Base-by-base conservation (phyloP, 495 filamentous ascomycete genomes). In the Aspergillus saccharolyticus region DNA sequence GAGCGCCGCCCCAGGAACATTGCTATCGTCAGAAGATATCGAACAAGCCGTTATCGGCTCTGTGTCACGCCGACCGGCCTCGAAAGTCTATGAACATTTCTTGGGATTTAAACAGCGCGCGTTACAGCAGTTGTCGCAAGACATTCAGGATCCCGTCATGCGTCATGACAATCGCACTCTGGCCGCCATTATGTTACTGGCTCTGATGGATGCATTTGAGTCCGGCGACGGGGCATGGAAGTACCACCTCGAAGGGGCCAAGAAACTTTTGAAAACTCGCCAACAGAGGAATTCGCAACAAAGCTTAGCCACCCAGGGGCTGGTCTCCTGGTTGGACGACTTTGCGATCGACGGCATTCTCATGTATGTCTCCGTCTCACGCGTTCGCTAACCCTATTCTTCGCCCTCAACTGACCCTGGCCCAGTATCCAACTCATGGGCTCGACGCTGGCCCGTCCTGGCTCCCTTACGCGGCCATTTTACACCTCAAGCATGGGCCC, bases 351-450 rank as follows among this genome's bases (percentile, higher is more conserved):
- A 78, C 45, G 70, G 72, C 0, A 76, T 72, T 46, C 64, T 78
- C 44, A 70, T 78, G 72, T 74, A 62, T 64, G 71, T 54, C 21
- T 9, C 16, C 16, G 7, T 45, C 17, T 17, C 7, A 28, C 12
- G 17, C 15, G 24, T 14, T 16, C n/a, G n/a, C n/a, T n/a, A n/a
- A n/a, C n/a, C n/a, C n/a, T 28, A 51, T 52, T 42, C 28, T 20
- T 46, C 21, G 28, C 16, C 14, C 12, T 10, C 7, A n/a, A 14
- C 15, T 20, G 18, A 39, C 15, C 10, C 54, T 55, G 48, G 16
- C 33, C 20, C 10, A 76, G 73, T 42, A 74, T 77, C 59, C 73
- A 78, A 57, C 75, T 78, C 22, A 78, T 78, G 76, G 76, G 76
- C 20, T 75, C 76, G 17, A 78, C 76, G 1, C 74, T 78, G 18